Evolutionary conservation across 106 monocot genomes (phyloP).

Genomic region (Agapanthus africanus): DNA sequence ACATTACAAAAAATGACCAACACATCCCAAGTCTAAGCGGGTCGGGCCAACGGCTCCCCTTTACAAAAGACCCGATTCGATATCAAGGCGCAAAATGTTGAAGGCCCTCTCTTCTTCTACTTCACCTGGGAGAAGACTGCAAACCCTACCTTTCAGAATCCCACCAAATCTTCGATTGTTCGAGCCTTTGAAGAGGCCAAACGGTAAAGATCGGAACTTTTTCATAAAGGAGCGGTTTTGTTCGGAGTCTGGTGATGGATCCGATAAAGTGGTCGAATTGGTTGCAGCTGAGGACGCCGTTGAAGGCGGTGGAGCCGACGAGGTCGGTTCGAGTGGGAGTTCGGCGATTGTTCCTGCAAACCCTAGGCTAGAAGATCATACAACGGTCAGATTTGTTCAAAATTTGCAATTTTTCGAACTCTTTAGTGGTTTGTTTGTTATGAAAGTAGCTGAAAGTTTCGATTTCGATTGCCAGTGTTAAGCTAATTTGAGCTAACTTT

Average conservation of each 20-base stretch:
- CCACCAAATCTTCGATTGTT: constrained; percentile 23
- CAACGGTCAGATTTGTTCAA: constrained; percentile 41
- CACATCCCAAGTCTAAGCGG: no score
- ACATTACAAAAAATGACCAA: no score
- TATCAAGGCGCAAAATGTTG: no score
- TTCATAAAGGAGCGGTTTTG: constrained; percentile 44
- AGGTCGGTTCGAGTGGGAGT: constrained; percentile 29
- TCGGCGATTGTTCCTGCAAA: constrained; percentile 66
- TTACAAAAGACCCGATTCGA: no score
- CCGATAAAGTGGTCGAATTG: neutral
- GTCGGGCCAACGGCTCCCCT: no score
- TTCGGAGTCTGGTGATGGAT: constrained; percentile 42
- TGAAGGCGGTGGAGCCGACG: constrained; percentile 19
- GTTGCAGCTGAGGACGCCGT: constrained; percentile 14
- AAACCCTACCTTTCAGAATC: constrained; percentile 9
- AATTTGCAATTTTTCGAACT: neutral
- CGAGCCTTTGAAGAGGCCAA: constrained; percentile 20
- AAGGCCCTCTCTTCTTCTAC: constrained; percentile 1
- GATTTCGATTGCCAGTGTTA: no score
- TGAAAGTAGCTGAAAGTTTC: neutral
- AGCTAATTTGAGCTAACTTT: no score
- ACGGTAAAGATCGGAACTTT: neutral
- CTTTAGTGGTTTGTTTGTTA: neutral
- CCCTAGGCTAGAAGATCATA: constrained; percentile 73
- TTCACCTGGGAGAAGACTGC: constrained; percentile 1